Conservation (phyloP, 1,139 yeast species). For the Pichia sp. region DNA sequence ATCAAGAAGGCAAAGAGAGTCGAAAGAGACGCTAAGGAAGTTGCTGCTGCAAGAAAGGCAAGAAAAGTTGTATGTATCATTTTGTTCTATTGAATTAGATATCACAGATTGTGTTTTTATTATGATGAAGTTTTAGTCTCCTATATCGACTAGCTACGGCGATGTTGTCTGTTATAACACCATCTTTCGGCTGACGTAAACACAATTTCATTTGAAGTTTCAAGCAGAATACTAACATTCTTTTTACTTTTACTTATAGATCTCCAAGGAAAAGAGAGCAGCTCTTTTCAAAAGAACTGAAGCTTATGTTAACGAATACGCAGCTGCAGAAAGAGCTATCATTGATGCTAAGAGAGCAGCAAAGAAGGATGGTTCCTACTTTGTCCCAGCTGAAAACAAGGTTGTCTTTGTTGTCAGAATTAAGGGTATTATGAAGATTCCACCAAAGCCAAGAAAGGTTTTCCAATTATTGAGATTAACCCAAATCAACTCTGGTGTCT, state of each 20-base stretch:
- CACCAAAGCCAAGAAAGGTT: slow-evolving; percentile 99
- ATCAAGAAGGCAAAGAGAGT: slow-evolving; percentile 91
- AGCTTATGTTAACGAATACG: slow-evolving; percentile 96
- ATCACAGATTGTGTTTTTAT: background rate
- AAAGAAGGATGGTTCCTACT: slow-evolving; percentile 92
- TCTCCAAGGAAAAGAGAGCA: slow-evolving; percentile 87
- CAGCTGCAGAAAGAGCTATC: slow-evolving; percentile 88
- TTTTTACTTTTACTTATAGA: slow-evolving; percentile 35
- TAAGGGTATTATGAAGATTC: slow-evolving; percentile 99
- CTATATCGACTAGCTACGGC: slow-evolving; percentile 75
- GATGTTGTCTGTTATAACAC: slow-evolving; percentile 92
- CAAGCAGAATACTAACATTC: slow-evolving; percentile 7
- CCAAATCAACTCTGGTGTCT: slow-evolving; percentile 98
- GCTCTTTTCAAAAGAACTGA: slow-evolving; percentile 96
- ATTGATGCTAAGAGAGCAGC: slow-evolving; percentile 94
- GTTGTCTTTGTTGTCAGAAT: slow-evolving; percentile 97
- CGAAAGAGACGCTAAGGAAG: slow-evolving; percentile 78
- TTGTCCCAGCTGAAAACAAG: slow-evolving; percentile 95
- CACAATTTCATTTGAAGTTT: background rate
- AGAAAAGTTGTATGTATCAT: slow-evolving; percentile 78
- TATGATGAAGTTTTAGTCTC: slow-evolving; percentile 47
- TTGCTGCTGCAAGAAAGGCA: slow-evolving; percentile 80
- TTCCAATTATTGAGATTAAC: slow-evolving; percentile 95
- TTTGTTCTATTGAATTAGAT: background rate
- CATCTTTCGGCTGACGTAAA: slow-evolving; percentile 95